Base-by-base conservation (phyloP, 768 basidiomycete genomes). In the Flagelloscypha sp. region DNA sequence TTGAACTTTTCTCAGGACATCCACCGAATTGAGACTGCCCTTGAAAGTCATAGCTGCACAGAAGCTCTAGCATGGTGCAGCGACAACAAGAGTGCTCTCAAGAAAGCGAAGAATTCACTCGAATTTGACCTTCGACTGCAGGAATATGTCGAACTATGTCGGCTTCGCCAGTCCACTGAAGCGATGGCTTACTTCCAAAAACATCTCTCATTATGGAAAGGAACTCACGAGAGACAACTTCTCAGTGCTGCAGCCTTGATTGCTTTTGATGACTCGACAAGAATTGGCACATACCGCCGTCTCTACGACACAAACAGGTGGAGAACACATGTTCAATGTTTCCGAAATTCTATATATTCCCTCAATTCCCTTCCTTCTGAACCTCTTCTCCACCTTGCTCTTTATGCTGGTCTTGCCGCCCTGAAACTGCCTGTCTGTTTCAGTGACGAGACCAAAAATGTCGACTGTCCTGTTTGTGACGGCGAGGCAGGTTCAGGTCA, bases 81-180 rank as follows among this genome's bases (percentile, higher is more conserved):
- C 43, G 95, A 99, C 68, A 97, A 99, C 59, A 84, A 93, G 55
- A 74, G 79, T 20, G 85, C 87, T 9, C 70, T 99, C 42, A 79
- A 88, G 35, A 98, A 97, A 66, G 76, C 80, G 52, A 93, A 87
- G 92, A 90, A 84, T 61, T 83, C 88, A 7, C 76, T 99, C 28
- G 95, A 99, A 63, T 98, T 98, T 57, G 85, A 92, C 46, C 76
- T 99, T 30, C 79, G 95, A 29, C 70, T 95, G 27, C 95, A 99
- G 59, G 90, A 97, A 58, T 97, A 84, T 55, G 92, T 98, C 51
- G 95, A 99, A 58, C 70, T 99, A 5, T 76, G 80, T 22, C 69
- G 95, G 23, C 60, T 66, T 3, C 56, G 76, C 23, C 77, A 79
- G 53, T 65, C 62, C 7, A 50, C 64, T 29, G 84, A 85, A 36